A percentile compares a stretch with the other conserved stretches of the same genome.
These are phyloP conservation scores for Trichocladium antarcticum DNA, from an alignment of 495 filamentous ascomycete species.

Conservation along the genomic window DNA sequence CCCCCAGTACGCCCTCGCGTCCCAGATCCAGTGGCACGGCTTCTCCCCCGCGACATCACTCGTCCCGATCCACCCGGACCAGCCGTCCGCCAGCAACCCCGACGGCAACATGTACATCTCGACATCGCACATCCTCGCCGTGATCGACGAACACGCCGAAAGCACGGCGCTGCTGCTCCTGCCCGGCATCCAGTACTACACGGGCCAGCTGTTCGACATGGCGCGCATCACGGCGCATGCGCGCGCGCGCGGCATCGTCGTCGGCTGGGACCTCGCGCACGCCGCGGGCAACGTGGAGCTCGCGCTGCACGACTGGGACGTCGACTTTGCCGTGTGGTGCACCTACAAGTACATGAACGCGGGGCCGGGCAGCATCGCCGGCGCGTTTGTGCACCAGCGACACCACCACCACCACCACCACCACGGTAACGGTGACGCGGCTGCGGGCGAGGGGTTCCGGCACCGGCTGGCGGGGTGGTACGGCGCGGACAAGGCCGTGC, in stretches of 20 bases:
- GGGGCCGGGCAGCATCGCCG: constrained; percentile 78
- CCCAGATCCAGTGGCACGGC: constrained; percentile 70
- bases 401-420: too few species aligned
- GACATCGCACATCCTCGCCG: constrained; percentile 59
- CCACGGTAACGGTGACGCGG: too few species aligned
- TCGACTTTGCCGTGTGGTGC: constrained; percentile 94
- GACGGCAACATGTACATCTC: too few species aligned
- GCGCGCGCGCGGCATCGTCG: constrained; percentile 60
- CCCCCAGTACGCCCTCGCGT: constrained; percentile 69
- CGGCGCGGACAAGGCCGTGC: constrained; percentile 62
- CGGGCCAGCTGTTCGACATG: constrained; percentile 83
- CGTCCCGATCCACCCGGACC: constrained; percentile 48
- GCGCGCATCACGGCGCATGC: constrained; percentile 70
- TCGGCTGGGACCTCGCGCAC: constrained; percentile 95
- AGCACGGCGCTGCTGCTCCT: constrained; percentile 72
- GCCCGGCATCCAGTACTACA: constrained; percentile 90
- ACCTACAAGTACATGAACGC: constrained; percentile 94
- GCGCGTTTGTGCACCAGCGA: constrained; percentile 72
- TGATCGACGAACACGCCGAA: constrained; percentile 69
- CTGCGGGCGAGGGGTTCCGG: constrained; percentile 22
- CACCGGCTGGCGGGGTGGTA: constrained; percentile 73
- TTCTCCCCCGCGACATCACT: constrained; percentile 58
- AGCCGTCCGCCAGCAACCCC: constrained; percentile 34
- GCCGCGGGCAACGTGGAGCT: constrained; percentile 84
- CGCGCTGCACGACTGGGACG: constrained; percentile 82